These are phyloP conservation scores for Wickerhamiella domercqiae DNA, from an alignment of 805 yeast genomes.

Conservation along the genomic window DNA sequence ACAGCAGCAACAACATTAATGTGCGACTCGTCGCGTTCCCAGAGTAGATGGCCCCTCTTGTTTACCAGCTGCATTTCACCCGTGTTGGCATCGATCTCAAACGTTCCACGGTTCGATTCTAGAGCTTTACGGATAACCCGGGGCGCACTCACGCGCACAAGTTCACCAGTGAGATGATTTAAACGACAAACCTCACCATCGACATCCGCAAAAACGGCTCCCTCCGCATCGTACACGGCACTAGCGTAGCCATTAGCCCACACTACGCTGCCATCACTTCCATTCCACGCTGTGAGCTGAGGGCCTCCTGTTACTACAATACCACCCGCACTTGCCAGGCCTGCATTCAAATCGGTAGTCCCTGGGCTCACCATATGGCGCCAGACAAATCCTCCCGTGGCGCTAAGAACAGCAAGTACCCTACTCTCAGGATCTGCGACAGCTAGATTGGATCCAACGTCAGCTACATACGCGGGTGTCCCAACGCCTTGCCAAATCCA, in stretches of 20 bases:
- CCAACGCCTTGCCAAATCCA: slow-evolving; percentile 22
- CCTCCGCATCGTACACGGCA: background rate
- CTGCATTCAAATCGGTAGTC: background rate
- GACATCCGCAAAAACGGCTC: background rate
- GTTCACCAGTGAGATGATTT: too few species aligned
- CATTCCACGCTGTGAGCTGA: slow-evolving; percentile 7
- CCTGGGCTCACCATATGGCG: slow-evolving; percentile 11
- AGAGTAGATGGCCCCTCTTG: slow-evolving; percentile 1
- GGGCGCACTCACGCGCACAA: slow-evolving; percentile 4
- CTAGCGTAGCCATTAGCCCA: slow-evolving; percentile 7
- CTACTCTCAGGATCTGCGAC: slow-evolving; percentile 13
- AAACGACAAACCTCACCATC: background rate
- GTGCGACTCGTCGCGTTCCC: slow-evolving; percentile 22
- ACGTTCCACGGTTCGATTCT: too few species aligned
- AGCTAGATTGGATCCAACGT: slow-evolving; percentile 10
- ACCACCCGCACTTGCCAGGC: slow-evolving; percentile 2
- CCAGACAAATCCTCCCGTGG: slow-evolving; percentile 21
- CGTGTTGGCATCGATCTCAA: too few species aligned
- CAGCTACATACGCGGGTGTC: slow-evolving; percentile 7
- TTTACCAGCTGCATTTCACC: background rate
- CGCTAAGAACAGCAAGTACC: slow-evolving; percentile 16
- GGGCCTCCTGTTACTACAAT: slow-evolving; percentile 8
- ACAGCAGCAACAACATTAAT: slow-evolving; percentile 15
- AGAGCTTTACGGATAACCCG: slow-evolving; percentile 4
- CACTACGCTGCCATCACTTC: slow-evolving; percentile 8